A percentile compares a stretch with the other conserved stretches of the same genome.
These are phyloP conservation scores for Aquilaria yunnanensis DNA, from an alignment of 345 rosid species.

Conservation along the genomic window DNA sequence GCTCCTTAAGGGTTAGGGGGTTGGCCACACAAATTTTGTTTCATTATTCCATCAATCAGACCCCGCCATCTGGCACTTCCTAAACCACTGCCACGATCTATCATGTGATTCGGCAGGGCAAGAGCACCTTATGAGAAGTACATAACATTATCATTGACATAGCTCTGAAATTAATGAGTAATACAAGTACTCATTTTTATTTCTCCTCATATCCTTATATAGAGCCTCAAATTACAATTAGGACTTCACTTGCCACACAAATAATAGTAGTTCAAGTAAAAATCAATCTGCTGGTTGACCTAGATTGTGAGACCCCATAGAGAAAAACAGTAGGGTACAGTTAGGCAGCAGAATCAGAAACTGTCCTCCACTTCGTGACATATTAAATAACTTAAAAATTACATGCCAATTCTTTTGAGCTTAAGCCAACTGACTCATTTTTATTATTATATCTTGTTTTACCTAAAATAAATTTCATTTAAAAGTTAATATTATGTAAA, in stretches of 20 bases:
- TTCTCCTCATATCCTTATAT: not conserved
- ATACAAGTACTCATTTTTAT: not conserved
- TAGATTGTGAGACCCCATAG: slow-evolving; percentile 8
- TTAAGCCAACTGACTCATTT: too few species aligned
- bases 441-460: too few species aligned
- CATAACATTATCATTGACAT: not conserved
- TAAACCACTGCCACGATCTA: slow-evolving; percentile 3
- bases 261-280: not conserved
- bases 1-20: not conserved
- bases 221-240: slow-evolving; percentile 3
- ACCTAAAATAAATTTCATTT: too few species aligned
- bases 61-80: slow-evolving; percentile 5
- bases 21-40: not conserved
- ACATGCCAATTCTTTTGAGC: too few species aligned
- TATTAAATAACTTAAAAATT: slow-evolving; percentile 1
- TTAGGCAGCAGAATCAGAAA: slow-evolving; percentile 1
- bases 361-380: not conserved
- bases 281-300: not conserved
- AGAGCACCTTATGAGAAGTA: not conserved
- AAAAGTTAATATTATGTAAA: too few species aligned
- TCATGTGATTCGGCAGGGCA: not conserved
- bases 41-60: not conserved
- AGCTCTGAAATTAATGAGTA: not conserved
- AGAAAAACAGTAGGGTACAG: slow-evolving; percentile 7
- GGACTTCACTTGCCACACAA: not conserved